These are phyloP conservation scores for Taxillus chinensis DNA, from an alignment of 164 flowering plant genomes.

Conservation along the genomic window DNA sequence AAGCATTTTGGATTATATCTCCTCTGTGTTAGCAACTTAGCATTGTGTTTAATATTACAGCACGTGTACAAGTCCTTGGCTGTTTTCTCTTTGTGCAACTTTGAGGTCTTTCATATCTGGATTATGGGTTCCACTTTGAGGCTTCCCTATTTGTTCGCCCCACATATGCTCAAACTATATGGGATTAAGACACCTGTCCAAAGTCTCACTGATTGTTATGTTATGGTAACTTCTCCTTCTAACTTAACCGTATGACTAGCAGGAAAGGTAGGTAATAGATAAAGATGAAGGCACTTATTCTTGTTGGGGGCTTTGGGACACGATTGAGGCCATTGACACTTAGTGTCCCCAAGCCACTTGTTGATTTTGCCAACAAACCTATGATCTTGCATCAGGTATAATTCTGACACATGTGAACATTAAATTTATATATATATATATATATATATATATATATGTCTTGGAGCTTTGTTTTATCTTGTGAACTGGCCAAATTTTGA, in stretches of 20 bases:
- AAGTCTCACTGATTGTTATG: background rate
- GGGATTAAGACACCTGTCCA: background rate
- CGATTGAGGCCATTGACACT: conserved; percentile 97
- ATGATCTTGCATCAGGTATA: conserved; percentile 93
- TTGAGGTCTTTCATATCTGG: background rate
- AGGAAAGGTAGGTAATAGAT: background rate
- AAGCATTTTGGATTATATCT: too few species aligned
- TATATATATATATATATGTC: too few species aligned
- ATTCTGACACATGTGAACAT: background rate
- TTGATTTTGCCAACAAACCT: conserved; percentile 97
- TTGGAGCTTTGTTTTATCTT: too few species aligned
- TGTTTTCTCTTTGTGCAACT: background rate
- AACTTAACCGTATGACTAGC: background rate
- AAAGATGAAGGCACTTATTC: conserved; percentile 95
- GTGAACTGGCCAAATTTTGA: too few species aligned
- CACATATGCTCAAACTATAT: background rate
- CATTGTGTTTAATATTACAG: too few species aligned
- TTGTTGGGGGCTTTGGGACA: conserved; percentile 97
- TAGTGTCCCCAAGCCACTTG: conserved; percentile 95
- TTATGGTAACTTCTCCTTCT: background rate
- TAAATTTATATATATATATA: too few species aligned
- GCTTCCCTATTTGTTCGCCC: background rate
- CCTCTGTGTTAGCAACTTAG: too few species aligned
- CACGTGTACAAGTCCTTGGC: background rate
- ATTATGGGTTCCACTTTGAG: background rate